A percentile compares a stretch with the other conserved stretches of the same genome.
phyloP scores from a whole-genome alignment of 1,139 yeast genomes.

The Geotrichum australiense region DNA sequence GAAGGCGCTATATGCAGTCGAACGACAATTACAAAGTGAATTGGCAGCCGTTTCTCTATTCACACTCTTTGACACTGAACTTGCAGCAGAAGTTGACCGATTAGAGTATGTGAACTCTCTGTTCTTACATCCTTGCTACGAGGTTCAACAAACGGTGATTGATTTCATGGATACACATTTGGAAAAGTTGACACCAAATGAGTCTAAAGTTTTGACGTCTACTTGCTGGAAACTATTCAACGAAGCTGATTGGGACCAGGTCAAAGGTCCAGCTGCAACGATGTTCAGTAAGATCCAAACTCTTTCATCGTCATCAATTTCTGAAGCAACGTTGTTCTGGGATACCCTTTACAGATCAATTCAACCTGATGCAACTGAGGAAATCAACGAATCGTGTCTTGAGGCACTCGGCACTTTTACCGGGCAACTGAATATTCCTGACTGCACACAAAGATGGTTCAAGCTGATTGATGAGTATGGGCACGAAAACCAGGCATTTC shows the following conservation, averaged over 20 bases:
- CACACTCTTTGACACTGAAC: neutral
- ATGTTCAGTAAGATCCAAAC: conserved; percentile 32
- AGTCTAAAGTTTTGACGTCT: conserved; percentile 20
- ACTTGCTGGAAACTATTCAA: conserved; percentile 32
- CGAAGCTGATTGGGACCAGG: conserved; percentile 37
- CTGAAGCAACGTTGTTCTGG: conserved; percentile 22
- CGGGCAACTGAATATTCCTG: conserved; percentile 21
- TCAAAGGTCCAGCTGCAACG: conserved; percentile 40
- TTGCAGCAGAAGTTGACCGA: neutral
- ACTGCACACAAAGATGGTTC: conserved; percentile 31
- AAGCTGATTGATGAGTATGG: conserved; percentile 31
- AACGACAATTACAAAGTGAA: conserved; percentile 17
- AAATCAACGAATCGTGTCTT: conserved; percentile 42
- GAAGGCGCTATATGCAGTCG: conserved; percentile 12
- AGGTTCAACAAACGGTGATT: conserved; percentile 45
- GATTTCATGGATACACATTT: conserved; percentile 24
- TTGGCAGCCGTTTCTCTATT: conserved; percentile 13
- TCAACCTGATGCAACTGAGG: conserved; percentile 37
- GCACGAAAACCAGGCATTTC: conserved; percentile 41
- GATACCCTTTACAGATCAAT: conserved; percentile 28
- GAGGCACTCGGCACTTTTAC: conserved; percentile 46
- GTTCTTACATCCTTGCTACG: conserved; percentile 31
- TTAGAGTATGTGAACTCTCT: conserved; percentile 11
- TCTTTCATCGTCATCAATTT: conserved; percentile 12
- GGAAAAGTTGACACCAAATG: conserved; percentile 11